Evolutionary conservation across 352 stramenopile genomes (phyloP).

Genomic region (Lagenidium giganteum): DNA sequence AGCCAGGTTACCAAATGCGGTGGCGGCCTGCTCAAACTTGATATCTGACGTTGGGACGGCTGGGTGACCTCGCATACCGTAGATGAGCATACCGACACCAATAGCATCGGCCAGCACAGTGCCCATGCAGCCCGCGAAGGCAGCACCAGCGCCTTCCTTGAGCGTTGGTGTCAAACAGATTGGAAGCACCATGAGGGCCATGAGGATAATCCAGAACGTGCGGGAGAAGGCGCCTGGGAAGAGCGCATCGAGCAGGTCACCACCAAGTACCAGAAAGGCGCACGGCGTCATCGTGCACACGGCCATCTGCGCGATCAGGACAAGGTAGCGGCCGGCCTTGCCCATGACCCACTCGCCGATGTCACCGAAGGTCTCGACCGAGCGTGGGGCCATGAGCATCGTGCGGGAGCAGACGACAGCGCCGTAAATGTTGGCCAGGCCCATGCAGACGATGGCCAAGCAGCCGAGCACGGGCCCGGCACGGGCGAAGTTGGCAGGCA

Average conservation of each 20-base stretch:
- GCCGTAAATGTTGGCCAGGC: no score
- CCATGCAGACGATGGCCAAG: no score
- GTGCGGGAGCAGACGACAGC: no score
- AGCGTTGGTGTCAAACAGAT: slow-evolving; percentile 20
- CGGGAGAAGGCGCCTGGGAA: slow-evolving; percentile 19
- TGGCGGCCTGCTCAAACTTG: slow-evolving; percentile 15
- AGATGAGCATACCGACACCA: slow-evolving; percentile 14
- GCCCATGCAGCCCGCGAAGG: slow-evolving; percentile 19
- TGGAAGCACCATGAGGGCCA: slow-evolving; percentile 16
- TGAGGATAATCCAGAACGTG: slow-evolving; percentile 24
- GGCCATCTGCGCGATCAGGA: slow-evolving; percentile 13
- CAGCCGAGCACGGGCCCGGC: no score
- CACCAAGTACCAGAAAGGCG: slow-evolving; percentile 22
- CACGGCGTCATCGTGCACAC: slow-evolving; percentile 11
- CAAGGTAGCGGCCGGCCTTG: slow-evolving; percentile 14
- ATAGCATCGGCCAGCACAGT: slow-evolving; percentile 26
- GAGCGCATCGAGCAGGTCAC: slow-evolving; percentile 16
- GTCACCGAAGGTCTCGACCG: slow-evolving; percentile 23
- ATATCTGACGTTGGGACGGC: slow-evolving; percentile 11
- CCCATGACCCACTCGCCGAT: slow-evolving; percentile 25
- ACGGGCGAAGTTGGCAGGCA: no score
- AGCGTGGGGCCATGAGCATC: slow-evolving; percentile 18
- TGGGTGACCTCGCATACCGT: slow-evolving; percentile 18
- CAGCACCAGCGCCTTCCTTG: slow-evolving; percentile 21
- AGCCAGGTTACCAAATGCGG: slow-evolving; percentile 23